Evolutionary conservation across 306 rosid genomes (phyloP), one percentile per base, ranked within the genome.

Genomic region (Bauhinia variegata): DNA sequence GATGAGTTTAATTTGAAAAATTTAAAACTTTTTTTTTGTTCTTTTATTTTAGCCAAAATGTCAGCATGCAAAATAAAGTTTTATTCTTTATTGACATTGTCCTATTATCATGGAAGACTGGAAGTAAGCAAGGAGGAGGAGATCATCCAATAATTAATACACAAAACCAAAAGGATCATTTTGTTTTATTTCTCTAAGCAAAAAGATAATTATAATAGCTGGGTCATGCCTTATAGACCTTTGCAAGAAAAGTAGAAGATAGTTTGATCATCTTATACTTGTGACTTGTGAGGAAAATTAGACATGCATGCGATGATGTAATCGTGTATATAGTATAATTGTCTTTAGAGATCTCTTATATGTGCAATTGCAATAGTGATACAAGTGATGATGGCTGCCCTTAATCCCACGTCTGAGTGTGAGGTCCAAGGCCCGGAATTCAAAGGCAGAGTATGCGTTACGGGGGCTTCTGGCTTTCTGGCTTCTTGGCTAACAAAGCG

Each of bases 401-500:
- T 14, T 42, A 31, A 23, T 23, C 28, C 31, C 30, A 17, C 34
- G 8, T 33, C 9, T 16, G 12, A n/a, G 10, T 44, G 23, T 53
- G 68, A 58, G 28, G 28, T 23, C 28, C 28, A 23, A 23, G 28
- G 28, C 4, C 65, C 32, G 76, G 88, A 85, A 49, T 36, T 57
- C 32, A 79, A 81, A 70, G 87, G 86, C 59, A 87, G 47, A 76
- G 96, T 93, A 7, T 93, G 98, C 8, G 95, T 93, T 0, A 89
- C 96, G 0, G 98, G 96, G 5, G 95, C 98, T 60, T 86, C 98
- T 32, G 97, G 98, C 0, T 89, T 75, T 77, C 63, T 93, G 7
- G 98, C 98, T 61, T 88, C 98, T 57, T 89, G 87, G 85, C 89
- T 93, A 16, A 80, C 89, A 30, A 90, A 89, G 80, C 48, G 83